Evolutionary conservation across 2,329 filamentous ascomycete genomes (phyloP).

Genomic region (Rugonectria rugulosa): DNA sequence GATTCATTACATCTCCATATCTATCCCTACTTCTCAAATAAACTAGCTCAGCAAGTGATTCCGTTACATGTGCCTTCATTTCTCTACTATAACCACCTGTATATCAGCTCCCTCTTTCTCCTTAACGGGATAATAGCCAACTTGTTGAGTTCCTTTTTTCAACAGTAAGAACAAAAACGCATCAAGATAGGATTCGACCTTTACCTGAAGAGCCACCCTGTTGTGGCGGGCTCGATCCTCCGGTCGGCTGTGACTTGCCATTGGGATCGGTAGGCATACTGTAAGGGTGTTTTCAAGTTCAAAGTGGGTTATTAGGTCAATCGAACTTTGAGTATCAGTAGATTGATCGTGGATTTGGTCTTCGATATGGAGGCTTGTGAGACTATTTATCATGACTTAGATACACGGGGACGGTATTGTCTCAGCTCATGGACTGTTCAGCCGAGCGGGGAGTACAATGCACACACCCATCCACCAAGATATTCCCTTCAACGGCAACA

Average conservation of each 20-base stretch:
- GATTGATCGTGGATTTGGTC: too few species aligned
- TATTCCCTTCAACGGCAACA: not conserved
- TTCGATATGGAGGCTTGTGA: too few species aligned
- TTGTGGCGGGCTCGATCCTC: not conserved
- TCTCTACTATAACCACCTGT: not conserved
- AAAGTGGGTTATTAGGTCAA: not conserved
- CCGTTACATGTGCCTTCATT: not conserved
- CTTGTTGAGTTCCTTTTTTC: too few species aligned
- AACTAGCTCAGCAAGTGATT: not conserved
- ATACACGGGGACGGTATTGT: too few species aligned
- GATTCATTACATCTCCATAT: conserved; percentile 10
- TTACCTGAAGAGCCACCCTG: not conserved
- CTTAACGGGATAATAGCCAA: not conserved
- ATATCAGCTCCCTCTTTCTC: not conserved
- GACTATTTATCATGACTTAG: too few species aligned
- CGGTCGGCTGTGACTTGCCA: not conserved
- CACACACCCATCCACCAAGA: not conserved
- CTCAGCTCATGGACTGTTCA: not conserved
- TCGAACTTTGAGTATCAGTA: not conserved
- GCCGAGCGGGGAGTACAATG: not conserved
- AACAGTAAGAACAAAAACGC: not conserved
- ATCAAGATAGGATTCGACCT: not conserved
- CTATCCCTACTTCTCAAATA: not conserved
- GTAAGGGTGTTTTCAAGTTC: not conserved
- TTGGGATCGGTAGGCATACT: not conserved